Evolutionary conservation across 2,329 filamentous ascomycete genomes (phyloP), one percentile per base, ranked within the genome.

Genomic region (Lizonia empirigonia): DNA sequence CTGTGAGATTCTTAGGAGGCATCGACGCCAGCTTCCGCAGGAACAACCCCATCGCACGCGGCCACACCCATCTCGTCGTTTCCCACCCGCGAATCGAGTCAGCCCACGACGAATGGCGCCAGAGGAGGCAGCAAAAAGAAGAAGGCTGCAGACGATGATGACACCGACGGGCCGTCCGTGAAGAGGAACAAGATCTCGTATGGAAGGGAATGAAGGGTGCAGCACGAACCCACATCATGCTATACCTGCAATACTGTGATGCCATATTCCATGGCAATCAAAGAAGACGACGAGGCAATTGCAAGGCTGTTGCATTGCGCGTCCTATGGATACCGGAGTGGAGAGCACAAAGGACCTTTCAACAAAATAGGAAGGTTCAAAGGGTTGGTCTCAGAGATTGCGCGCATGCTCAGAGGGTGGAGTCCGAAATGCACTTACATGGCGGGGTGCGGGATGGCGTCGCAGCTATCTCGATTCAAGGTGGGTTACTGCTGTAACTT

Each of bases 151-250:
- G 76, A 76, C 44, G 77, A 79, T 23, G 77, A 79, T 5, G 78
- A 80, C 24, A 72, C 76, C 1, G 76, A 78, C 33, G 65, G 65
- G 22, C 79, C 78, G 62, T 66, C 72, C 3, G 62, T 62, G 29
- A 80, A 80, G 69, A 68, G 78, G 48, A 72, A 75, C 22, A 80
- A 80, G 68, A 79, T 80, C 41, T 76, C 74, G n/a, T 80, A 80
- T 58, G 75, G 74, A 16, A 64, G 77, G 44, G 77, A 80, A 41
- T 77, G 69, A 74, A 48, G 35, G 30, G 38, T 15, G 18, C 24
- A 27, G 26, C 26, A 23, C 19, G 38, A 22, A 27, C 44, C 26
- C 29, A 52, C 33, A 34, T 33, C 37, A 44, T 38, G 27, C 42
- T 24, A 22, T 12, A 34, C 27, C 44, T 24, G 33, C 42, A 9